Percentiles rank a stretch among this genome's conserved stretches.
Evolutionary conservation across 1,139 yeast species (phyloP).

Genomic region (Magnusiomyces fungicola): DNA sequence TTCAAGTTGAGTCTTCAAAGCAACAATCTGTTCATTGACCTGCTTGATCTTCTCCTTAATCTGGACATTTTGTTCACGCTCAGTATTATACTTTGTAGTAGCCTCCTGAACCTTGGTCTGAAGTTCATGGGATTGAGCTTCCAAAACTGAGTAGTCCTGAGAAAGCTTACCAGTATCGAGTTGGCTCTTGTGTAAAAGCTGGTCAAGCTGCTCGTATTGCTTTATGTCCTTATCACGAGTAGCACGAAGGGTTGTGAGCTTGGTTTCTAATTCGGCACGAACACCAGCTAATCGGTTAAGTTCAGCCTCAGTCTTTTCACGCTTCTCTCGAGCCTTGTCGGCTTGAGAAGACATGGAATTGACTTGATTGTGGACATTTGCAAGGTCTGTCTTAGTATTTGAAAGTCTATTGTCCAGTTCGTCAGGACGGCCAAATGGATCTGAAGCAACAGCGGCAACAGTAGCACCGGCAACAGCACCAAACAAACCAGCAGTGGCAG

Average conservation of each 20-base stretch:
- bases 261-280: constrained; percentile 64
- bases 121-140: constrained; percentile 71
- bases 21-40: constrained; percentile 59
- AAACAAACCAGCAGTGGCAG: constrained; percentile 22
- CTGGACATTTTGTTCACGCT: constrained; percentile 57
- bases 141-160: constrained; percentile 70
- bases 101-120: constrained; percentile 59
- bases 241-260: constrained; percentile 56
- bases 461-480: constrained; percentile 15
- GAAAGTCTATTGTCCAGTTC: constrained; percentile 63
- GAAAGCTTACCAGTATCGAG: constrained; percentile 67
- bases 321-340: constrained; percentile 58
- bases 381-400: constrained; percentile 76
- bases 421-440: constrained; percentile 39
- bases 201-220: constrained; percentile 59
- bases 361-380: constrained; percentile 79
- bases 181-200: constrained; percentile 48
- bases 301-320: constrained; percentile 70
- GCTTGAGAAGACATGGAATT: constrained; percentile 73
- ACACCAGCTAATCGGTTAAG: constrained; percentile 54
- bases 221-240: constrained; percentile 71
- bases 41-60: constrained; percentile 61
- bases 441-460: constrained; percentile 22
- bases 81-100: constrained; percentile 51
- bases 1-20: constrained; percentile 50